A percentile compares a stretch with the other conserved stretches of the same genome.
phyloP scores from a whole-genome alignment of 257 asterid genomes.

The Solanum appendiculatum region DNA sequence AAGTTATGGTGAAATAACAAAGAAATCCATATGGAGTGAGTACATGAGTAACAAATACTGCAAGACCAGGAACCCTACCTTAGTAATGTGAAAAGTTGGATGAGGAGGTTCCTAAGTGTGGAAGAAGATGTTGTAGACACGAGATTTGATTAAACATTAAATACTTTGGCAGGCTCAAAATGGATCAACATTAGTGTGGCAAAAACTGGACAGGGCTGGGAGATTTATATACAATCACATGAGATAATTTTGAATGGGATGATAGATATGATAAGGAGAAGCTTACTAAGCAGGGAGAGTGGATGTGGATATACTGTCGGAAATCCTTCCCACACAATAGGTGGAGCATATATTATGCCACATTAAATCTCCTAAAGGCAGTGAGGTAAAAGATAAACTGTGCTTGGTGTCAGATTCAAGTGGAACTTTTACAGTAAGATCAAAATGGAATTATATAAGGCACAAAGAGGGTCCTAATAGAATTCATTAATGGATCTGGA shows the following conservation, averaged over 20 bases:
- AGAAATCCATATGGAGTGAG: neutral
- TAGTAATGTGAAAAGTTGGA: too few species aligned
- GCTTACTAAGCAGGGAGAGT: neutral
- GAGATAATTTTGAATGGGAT: too few species aligned
- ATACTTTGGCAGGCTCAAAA: neutral
- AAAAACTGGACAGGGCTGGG: neutral
- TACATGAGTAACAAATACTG: neutral
- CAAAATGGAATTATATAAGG: neutral
- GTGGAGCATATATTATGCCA: neutral
- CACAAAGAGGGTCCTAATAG: neutral
- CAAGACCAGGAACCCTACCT: too few species aligned
- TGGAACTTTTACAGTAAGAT: neutral
- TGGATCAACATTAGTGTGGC: neutral
- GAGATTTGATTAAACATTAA: neutral
- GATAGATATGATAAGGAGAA: too few species aligned
- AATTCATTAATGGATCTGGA: fast-evolving
- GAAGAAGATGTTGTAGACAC: neutral
- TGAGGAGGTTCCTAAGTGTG: neutral
- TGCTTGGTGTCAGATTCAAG: neutral
- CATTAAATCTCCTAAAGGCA: neutral
- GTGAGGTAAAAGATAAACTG: neutral
- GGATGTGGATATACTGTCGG: neutral
- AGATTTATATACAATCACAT: neutral
- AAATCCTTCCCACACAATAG: neutral
- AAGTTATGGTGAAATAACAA: neutral